Evolutionary conservation across 352 stramenopile species (phyloP), one percentile per base, ranked within the genome.

Genomic region (Blastocystis hominis): DNA sequence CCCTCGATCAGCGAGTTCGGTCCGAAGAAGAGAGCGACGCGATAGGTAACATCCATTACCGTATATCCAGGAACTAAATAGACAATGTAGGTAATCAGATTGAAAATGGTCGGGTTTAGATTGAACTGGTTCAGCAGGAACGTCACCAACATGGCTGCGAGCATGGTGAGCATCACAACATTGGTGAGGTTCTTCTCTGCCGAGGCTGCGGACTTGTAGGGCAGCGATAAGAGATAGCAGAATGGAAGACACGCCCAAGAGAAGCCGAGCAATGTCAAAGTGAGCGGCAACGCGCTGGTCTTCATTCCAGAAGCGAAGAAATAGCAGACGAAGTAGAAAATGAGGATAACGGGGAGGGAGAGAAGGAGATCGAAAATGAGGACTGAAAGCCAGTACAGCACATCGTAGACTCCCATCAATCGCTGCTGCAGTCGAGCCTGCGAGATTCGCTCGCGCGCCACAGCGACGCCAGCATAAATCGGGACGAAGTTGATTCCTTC

Each of bases 141-240:
- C 47, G 92, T 89, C 66, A 92, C 72, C 6, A 93, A 54, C 0
- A 40, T 84, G 17, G 90, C 30, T 20, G 44, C 7, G 2, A 79
- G n/a, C 3, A 91, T 47, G 1, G 91, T 86, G 80, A 92, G 91
- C 89, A 92, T 90, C 36, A 91, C 61, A 47, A 92, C 88, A 46
- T 89, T 92, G 15, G 90, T 89, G 20, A 87, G 62, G 30, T 34
- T 34, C 9, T 88, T 90, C 77, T 92, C 90, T 40, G 91, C 89
- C 2, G 88, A 88, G 20, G 89, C 72, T 17, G 66, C 47, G 0
- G 91, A 81, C 20, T 59, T 88, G 72, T 90, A 92, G 1, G 89
- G n/a, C 64, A 89, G 91, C 30, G 89, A 90, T 36, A 66, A 76
- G 34, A 72, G 86, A 76, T 92, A 92, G n/a, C 89, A 81, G 86